Base-by-base conservation (phyloP, 148 eudicot species). In the Agrostemma githago region DNA sequence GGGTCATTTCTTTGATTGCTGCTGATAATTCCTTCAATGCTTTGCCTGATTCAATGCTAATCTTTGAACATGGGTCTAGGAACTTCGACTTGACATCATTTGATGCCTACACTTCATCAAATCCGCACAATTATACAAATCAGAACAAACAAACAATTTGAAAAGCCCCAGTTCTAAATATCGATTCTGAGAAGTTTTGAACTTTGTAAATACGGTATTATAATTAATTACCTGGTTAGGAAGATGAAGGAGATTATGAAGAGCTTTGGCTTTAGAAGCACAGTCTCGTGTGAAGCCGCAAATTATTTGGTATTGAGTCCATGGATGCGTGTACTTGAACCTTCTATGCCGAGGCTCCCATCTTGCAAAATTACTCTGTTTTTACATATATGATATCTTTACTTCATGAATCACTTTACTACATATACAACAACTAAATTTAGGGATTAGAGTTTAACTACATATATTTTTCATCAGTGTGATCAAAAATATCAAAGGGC, bases 1-100 rank as follows among this genome's bases (percentile, higher is more conserved):
- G 38, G 0, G 66, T 82, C 88, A 89, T 86, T 69, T 70, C 77
- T 53, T 70, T 79, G 26, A 91, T 83, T 14, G 85, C 77, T 12
- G 41, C 2, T 16, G 91, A 75, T 9, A 91, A 61, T 77, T 89
- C 83, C 46, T 78, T 89, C 34, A 89, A 34, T 6, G 87, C 91
- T 9, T 68, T 51, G 68, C 89, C 78, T 51, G 82, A 77, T 72
- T 87, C 89, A 10, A 74, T 44, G 78, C 88, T 84, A 81, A 91
- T 79, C 62, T 84, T 85, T 15, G n/a, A 79, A 83, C 87, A 87
- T 0, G 82, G 20, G 61, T 89, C 87, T 78, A 79, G 74, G 37
- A 87, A 73, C 76, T 78, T 83, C 3, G 56, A 59, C 79, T 82
- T 80, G 34, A 83, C 65, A 68, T 81, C 89, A 0, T 51, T n/a